Base-by-base conservation (phyloP, 208 protist species). In the Leishmania gerbilli region DNA sequence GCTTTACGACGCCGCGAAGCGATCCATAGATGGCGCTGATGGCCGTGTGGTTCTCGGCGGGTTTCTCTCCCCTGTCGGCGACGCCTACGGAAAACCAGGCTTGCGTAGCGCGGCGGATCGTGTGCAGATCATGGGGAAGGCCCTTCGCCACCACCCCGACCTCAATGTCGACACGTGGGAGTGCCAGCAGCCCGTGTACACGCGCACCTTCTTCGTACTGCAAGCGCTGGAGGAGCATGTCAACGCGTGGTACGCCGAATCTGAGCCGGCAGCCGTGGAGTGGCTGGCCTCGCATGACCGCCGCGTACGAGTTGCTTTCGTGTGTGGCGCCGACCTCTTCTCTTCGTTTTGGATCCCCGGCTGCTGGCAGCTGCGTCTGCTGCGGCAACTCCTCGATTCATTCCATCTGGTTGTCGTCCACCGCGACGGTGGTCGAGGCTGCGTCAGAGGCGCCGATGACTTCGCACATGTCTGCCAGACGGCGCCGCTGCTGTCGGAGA, bases 241-340 rank as follows among this genome's bases (percentile, higher is more conserved):
- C 58, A 82, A 92, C 47, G 67, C 51, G 42, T 94, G 83, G 82
- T 95, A 95, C 49, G 74, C 81, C 21, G 31, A 67, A 3, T 56
- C 74, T 13, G 87, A 89, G 55, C 51, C 81, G 3, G 83, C 64
- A 17, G 80, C 37, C 1, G 49, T 85, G 51, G 53, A 24, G 24
- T 62, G 81, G 58, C 76, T 87, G 51, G 40, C 31, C 19, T 67
- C 79, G 56, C 60, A 88, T 24, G 81, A 75, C 19, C 77, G 71
- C n/a, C 76, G 79, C 3, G 85, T 97, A 64, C 60, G 76, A 19
- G 87, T 96, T 11, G 71, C 91, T 9, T 82, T 96, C 55, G 87
- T 84, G 7, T 97, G 95, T 84, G 95, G 95, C 15, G 86, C 86
- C 13, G 95, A 97, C 71, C 64, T 97, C 6, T 96, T 95, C 74